Evolutionary conservation across 2,329 filamentous ascomycete genomes (phyloP), one percentile per base, ranked within the genome.

Genomic region (Stemphylium beticola): DNA sequence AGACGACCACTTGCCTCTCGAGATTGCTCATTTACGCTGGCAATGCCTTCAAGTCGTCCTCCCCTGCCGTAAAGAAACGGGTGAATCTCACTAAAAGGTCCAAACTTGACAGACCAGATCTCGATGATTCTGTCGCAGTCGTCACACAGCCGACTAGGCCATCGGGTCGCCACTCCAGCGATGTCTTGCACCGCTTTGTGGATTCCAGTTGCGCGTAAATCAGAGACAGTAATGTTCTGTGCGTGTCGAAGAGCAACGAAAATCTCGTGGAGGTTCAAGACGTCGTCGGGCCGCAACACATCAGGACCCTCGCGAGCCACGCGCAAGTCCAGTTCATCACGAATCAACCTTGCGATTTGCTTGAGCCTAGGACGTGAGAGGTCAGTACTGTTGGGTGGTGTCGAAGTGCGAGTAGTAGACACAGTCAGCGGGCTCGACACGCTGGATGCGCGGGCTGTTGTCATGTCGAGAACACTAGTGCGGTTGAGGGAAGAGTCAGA

Each of bases 241-340:
- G 63, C 58, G 5, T 55, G 41, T 17, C 53, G 54, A 2, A 74
- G 55, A 5, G 63, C 60, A 20, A 67, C 52, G 20, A 81, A 73
- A 4, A 77, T 65, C 32, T 79, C 78, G 58, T 81, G 78, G 10
- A 82, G 68, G 4, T 59, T 69, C 15, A 81, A 59, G 5, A 80
- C 71, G 38, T 81, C 78, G 53, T 81, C 77, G 1, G 77, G 71
- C 12, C 69, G 66, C 26, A 82, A 65, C 4, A 67, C 65, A 34
- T 80, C 70, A 0, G 77, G 75, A 2, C 80, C 80, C 34, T 81
- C 74, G 15, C 74, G 76, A 5, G 80, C 78, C 41, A 81, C 73
- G 37, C 75, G 64, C 3, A 76, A 71, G 47, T 82, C 80, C 14
- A 82, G 76, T 4, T 76, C 74, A 61, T 82, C 78, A 32, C 80